Percentiles rank a stretch among this genome's conserved stretches.
Conservation (phyloP, 2,329 filamentous ascomycete species). For the Tolypocladium inflatum region DNA sequence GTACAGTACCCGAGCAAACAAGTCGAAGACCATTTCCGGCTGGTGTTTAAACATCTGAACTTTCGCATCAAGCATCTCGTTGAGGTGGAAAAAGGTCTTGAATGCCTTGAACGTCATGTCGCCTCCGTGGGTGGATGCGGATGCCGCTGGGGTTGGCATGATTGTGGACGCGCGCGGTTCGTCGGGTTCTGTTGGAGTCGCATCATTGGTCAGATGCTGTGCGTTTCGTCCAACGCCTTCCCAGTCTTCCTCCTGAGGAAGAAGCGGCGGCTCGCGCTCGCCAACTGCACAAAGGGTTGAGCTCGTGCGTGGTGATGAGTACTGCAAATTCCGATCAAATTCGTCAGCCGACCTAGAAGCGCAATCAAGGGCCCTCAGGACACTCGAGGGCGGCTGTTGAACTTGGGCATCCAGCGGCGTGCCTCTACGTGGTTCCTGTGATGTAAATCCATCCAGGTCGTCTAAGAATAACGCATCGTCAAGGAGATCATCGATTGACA, state of each 20-base stretch:
- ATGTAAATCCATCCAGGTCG: neutral
- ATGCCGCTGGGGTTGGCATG: neutral
- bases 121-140: neutral
- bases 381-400: constrained; percentile 18
- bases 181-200: neutral
- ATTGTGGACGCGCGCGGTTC: neutral
- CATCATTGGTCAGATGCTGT: neutral
- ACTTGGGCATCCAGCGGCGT: no score
- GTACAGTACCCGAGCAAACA: constrained; percentile 51
- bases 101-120: constrained; percentile 7
- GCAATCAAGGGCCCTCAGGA: constrained; percentile 20
- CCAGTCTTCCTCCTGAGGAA: constrained; percentile 33
- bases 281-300: constrained; percentile 2
- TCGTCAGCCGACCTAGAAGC: constrained; percentile 22
- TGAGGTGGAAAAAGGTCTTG: constrained; percentile 52
- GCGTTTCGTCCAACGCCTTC: constrained; percentile 13
- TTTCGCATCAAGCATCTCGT: constrained; percentile 46
- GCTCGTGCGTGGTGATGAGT: constrained; percentile 17
- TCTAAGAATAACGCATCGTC: neutral
- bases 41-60: constrained; percentile 17
- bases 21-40: constrained; percentile 42
- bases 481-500: neutral
- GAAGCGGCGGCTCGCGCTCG: neutral
- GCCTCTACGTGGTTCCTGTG: neutral
- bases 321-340: constrained; percentile 25